phyloP scores from a whole-genome alignment of 2,329 filamentous ascomycete species.

The Paraconiothyrium brasiliense region DNA sequence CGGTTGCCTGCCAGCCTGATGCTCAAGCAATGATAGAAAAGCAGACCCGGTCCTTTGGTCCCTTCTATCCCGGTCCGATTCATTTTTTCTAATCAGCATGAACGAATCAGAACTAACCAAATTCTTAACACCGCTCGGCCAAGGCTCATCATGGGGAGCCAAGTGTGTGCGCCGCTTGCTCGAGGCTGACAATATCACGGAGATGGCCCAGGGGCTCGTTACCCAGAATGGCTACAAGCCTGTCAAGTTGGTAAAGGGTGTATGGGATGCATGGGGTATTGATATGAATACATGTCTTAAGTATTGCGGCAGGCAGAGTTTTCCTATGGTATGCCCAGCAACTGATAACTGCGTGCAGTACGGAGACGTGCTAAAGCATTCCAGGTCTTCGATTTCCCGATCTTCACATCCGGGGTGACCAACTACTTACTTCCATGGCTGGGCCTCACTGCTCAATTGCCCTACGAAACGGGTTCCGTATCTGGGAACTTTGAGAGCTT shows the following conservation, averaged over 20 bases:
- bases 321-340: conserved; percentile 1
- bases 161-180: conserved; percentile 8
- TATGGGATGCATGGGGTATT: conserved; percentile 6
- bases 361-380: not conserved
- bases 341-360: not conserved
- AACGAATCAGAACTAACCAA: not conserved
- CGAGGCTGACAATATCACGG: not conserved
- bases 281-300: not conserved
- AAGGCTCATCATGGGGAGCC: conserved; percentile 5
- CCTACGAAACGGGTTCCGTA: not conserved
- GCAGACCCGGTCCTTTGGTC: not conserved
- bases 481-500: conserved; percentile 8
- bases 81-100: not conserved
- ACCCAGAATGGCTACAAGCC: conserved; percentile 5
- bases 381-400: conserved; percentile 7
- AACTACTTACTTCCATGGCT: conserved; percentile 6
- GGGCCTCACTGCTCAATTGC: conserved; percentile 5
- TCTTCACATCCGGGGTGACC: conserved; percentile 4
- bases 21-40: not conserved
- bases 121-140: conserved; percentile 8
- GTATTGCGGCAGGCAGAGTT: conserved; percentile 1
- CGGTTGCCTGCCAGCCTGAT: not conserved
- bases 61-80: not conserved
- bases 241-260: not conserved
- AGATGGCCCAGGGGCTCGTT: not conserved